Evolutionary conservation across 1,284 basidiomycete genomes (phyloP).

Genomic region (Papiliotrema laurentii): DNA sequence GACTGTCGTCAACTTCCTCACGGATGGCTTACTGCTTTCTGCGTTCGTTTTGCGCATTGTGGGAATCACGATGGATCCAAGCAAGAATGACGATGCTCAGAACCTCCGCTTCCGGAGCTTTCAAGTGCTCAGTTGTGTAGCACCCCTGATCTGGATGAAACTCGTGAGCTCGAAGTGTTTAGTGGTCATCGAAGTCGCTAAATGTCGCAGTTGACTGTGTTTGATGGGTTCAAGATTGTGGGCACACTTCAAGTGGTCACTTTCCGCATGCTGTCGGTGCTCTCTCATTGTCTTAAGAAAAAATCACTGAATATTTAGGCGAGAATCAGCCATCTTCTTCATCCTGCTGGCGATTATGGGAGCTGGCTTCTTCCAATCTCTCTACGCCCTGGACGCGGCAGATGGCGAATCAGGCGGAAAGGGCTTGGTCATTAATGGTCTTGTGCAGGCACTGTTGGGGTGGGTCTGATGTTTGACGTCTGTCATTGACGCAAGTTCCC

Average conservation of each 20-base stretch:
- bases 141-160: conserved; percentile 86
- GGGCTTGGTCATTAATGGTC: conserved; percentile 62
- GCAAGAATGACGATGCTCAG: conserved; percentile 38
- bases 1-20: conserved; percentile 66
- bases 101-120: conserved; percentile 66
- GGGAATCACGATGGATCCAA: conserved; percentile 55
- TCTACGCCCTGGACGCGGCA: conserved; percentile 85
- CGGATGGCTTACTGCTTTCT: conserved; percentile 63
- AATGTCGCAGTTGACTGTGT: conserved; percentile 33
- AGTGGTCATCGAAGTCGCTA: conserved; percentile 48
- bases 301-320: conserved; percentile 28
- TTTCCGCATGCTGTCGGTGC: conserved; percentile 60
- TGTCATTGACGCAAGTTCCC: no score
- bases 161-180: conserved; percentile 65
- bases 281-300: not conserved
- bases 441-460: conserved; percentile 78
- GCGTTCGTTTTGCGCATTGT: conserved; percentile 70
- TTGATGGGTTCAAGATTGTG: conserved; percentile 60
- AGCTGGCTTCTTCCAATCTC: conserved; percentile 67
- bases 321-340: conserved; percentile 90
- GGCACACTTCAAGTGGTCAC: conserved; percentile 50
- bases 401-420: conserved; percentile 67
- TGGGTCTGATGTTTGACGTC: conserved; percentile 50
- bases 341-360: conserved; percentile 72
- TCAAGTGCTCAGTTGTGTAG: conserved; percentile 77